These are phyloP conservation scores for Copromyces sp. DNA, from an alignment of 495 filamentous ascomycete species.

Conservation along the genomic window DNA sequence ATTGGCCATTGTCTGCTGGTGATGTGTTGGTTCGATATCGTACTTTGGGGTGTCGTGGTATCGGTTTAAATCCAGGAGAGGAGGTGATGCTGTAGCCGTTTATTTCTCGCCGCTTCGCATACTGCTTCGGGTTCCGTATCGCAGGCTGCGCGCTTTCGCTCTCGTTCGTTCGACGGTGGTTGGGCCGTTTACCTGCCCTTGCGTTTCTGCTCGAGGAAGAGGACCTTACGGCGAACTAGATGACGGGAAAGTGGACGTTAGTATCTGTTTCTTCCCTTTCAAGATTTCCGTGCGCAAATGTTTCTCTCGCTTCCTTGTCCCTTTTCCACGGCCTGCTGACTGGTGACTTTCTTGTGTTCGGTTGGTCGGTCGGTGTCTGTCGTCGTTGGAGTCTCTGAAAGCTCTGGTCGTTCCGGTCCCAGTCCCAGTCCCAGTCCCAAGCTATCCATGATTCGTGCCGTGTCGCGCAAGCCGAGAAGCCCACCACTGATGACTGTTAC, in stretches of 20 bases:
- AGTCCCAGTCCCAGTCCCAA: background rate
- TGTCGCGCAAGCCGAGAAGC: background rate
- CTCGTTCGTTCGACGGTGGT: background rate
- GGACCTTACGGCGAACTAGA: constrained; percentile 75
- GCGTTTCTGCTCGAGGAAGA: constrained; percentile 86
- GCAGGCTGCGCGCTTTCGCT: background rate
- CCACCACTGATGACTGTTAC: background rate
- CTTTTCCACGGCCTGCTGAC: background rate
- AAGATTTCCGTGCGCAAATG: background rate
- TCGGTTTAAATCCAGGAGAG: background rate
- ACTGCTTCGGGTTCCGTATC: background rate
- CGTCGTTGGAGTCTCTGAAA: background rate
- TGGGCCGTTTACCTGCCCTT: constrained; percentile 22
- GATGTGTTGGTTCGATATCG: background rate
- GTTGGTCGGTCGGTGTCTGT: background rate
- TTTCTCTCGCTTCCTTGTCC: background rate
- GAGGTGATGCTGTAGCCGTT: background rate
- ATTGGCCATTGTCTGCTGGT: background rate
- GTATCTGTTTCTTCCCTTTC: background rate
- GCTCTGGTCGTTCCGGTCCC: background rate
- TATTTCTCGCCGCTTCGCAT: background rate
- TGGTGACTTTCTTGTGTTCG: background rate
- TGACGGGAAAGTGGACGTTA: background rate
- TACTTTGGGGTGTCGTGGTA: background rate
- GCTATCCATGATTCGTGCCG: background rate